Evolutionary conservation across 1,284 basidiomycete species (phyloP), one percentile per base, ranked within the genome.

Genomic region (Ganoderma meredithae): DNA sequence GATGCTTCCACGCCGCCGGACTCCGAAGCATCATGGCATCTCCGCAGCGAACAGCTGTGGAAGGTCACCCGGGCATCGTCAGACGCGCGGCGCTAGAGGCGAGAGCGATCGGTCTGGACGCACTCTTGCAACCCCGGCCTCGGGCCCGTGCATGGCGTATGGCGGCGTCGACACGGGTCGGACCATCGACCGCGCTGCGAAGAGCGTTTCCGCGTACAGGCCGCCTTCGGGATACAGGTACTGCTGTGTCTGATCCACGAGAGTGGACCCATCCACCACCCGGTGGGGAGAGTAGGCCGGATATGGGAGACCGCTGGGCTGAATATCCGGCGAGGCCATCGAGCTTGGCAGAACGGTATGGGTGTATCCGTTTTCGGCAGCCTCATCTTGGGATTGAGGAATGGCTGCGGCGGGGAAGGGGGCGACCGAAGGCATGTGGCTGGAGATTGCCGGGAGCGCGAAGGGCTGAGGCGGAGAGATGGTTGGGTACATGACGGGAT

Each of bases 111-210:
- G 27, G 53, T n/a, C 6, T 15, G 0, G 9, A 60, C 73, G 44
- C 64, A 75, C 74, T 68, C 64, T 71, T 3, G 65, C 65, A 27
- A 69, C 55, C 44, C 70, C 62, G 9, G 60, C 63, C 5, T 65
- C 66, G 25, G 58, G 60, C 17, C 61, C 64, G 22, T 70, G 66
- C 22, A 65, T 31, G 5, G 68, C 68, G 17, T 65, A 70, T 1
- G 75, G 73, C 17, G 75, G 75, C 5, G 75, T 74, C 25, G 75
- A 76, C 53, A 74, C 64, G 3, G 75, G 73, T 44, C 75, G 47
- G 12, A 71, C 69, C 8, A 74, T 63, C 22, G 65, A 13, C 10
- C 72, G 65, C 3, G 68, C 60, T 7, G 68, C 65, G 52, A 62
- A 58, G 52, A 65, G 3, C 40, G 47, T 41, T 31, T 70, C 66